Conservation (phyloP, 139 green algal genomes). For the Volvox africanus region DNA sequence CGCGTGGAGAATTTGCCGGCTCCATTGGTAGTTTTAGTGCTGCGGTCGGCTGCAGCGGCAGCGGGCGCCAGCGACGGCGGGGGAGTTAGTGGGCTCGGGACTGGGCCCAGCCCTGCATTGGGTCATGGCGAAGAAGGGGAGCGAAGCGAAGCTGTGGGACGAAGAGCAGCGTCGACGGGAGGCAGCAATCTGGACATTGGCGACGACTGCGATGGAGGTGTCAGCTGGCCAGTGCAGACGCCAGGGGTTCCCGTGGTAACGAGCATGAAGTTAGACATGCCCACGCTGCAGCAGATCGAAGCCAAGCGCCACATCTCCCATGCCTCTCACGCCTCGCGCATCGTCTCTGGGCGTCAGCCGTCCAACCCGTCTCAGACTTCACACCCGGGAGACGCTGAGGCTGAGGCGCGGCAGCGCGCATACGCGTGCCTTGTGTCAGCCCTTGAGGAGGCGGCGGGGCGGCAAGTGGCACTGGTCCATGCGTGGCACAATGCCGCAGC, state of each 20-base stretch:
- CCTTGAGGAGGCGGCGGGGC: background rate
- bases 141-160: background rate
- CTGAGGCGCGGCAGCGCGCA: background rate
- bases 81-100: background rate
- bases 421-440: background rate
- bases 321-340: background rate
- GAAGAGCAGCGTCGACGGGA: too few species aligned
- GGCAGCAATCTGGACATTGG: background rate
- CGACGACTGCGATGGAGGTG: background rate
- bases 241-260: background rate
- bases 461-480: background rate
- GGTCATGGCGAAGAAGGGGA: background rate
- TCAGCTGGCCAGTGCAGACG: background rate
- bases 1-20: background rate
- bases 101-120: background rate
- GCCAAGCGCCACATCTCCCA: background rate
- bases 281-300: background rate
- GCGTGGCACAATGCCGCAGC: slow-evolving; percentile 35
- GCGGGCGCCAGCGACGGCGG: background rate
- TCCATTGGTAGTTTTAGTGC: slow-evolving; percentile 25
- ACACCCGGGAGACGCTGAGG: background rate
- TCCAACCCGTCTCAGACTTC: background rate
- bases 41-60: background rate
- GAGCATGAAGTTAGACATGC: slow-evolving; percentile 11
- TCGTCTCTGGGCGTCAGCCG: background rate